A percentile compares a stretch with the other conserved stretches of the same genome.
phyloP scores from a whole-genome alignment of 2,329 filamentous ascomycete genomes.

The Aspergillus calidoustus region DNA sequence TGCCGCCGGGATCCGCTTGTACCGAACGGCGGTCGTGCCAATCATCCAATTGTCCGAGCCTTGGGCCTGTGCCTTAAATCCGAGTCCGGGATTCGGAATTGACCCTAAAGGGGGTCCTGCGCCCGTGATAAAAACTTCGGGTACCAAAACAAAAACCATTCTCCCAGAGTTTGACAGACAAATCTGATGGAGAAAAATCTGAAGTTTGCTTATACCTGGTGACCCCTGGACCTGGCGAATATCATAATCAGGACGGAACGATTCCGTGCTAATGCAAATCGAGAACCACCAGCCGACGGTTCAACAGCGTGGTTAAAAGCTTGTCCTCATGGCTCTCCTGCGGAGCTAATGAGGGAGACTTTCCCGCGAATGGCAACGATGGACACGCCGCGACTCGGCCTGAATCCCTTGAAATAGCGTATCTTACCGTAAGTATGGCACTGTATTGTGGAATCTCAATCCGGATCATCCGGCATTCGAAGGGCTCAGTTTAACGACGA shows the following conservation, averaged over 20 bases:
- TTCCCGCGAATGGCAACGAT: slow-evolving; percentile 23
- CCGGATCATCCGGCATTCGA: background rate
- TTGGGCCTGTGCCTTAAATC: background rate
- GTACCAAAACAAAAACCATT: background rate
- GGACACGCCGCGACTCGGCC: slow-evolving; percentile 9
- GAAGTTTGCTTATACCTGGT: background rate
- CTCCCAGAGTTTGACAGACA: background rate
- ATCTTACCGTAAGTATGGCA: background rate
- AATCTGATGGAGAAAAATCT: background rate
- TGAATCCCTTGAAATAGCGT: slow-evolving; percentile 9
- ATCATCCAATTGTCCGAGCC: background rate
- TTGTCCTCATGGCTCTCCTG: slow-evolving; percentile 29
- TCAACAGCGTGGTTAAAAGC: slow-evolving; percentile 30
- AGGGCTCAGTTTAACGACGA: background rate
- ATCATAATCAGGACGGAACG: background rate
- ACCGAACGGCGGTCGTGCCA: background rate
- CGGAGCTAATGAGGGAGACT: slow-evolving; percentile 20
- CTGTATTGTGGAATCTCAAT: background rate
- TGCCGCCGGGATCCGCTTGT: background rate
- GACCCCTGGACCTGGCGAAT: background rate
- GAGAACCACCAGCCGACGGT: slow-evolving; percentile 13
- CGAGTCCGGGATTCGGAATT: background rate
- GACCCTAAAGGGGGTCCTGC: background rate
- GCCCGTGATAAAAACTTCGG: background rate
- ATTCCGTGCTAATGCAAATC: slow-evolving; percentile 22